These are phyloP conservation scores for Rhodomyrtus psidioides DNA, from an alignment of 441 rosid species.

Conservation along the genomic window DNA sequence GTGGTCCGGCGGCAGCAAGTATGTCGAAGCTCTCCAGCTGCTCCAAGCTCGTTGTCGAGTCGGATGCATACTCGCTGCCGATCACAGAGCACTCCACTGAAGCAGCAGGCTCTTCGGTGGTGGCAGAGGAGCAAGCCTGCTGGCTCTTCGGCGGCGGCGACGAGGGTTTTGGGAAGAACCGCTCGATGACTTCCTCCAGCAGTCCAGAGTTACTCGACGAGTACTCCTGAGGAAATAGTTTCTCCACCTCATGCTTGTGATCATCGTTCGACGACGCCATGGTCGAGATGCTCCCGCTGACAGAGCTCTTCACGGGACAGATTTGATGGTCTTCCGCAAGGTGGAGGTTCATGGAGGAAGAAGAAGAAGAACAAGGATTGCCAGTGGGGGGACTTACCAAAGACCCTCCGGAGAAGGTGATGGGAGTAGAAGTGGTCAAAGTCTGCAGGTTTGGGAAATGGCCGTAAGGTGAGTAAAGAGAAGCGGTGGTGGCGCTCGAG, in stretches of 20 bases:
- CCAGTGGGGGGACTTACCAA: not conserved
- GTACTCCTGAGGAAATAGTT: constrained; percentile 36
- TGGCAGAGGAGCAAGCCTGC: not conserved
- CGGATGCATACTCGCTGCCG: constrained; percentile 5
- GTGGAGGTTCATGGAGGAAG: not conserved
- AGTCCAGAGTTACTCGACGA: constrained; percentile 57
- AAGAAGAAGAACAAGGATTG: not conserved
- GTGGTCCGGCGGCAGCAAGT: not conserved
- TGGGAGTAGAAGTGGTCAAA: not conserved
- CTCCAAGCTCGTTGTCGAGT: not conserved
- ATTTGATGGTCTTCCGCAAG: not conserved
- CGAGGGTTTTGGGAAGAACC: constrained; percentile 42
- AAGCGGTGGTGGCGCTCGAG: not conserved
- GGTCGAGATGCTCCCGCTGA: not conserved
- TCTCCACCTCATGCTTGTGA: constrained; percentile 14
- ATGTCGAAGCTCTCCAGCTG: not conserved
- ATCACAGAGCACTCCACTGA: constrained; percentile 3
- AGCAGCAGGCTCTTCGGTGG: constrained; percentile 8
- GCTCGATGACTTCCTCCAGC: constrained; percentile 67
- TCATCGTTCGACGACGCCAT: not conserved
- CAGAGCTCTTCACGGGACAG: not conserved
- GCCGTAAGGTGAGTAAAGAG: not conserved
- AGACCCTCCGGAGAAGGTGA: not conserved
- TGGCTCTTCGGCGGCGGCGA: not conserved
- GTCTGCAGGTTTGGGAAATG: not conserved